Base-by-base conservation (phyloP, 2,329 filamentous ascomycete genomes). In the Colletotrichum camelliae region DNA sequence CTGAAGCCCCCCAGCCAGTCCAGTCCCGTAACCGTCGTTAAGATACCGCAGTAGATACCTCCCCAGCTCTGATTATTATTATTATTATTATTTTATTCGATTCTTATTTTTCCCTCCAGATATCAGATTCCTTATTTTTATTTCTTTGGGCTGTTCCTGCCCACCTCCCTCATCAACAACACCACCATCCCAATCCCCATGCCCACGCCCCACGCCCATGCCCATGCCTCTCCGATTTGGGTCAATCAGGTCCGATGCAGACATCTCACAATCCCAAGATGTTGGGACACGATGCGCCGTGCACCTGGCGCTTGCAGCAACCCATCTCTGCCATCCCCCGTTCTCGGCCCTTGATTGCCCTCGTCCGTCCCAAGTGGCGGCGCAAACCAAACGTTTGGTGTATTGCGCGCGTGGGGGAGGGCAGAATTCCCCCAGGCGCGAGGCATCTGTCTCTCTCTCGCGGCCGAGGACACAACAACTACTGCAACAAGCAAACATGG, bases 161-260 rank as follows among this genome's bases (percentile, higher is more conserved):
- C 16, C 13, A 21, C 12, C 35, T 29, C 18, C 9, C 7, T 12
- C 10, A 2, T 48, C 13, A 10, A 13, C 16, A 57, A 43, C 18
- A 37, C 12, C 4, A 37, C 35, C 16, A 8, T 18, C 52, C 48
- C 16, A 27, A 33, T 5, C 9, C 55, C 24, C 55, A 48, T 35
- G 33, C 33, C 33, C 33, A 35, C 21, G 18, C 39, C 43, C 10
- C 24, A 24, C 24, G 24, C 24, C n/a, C 43, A 48, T 21, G 43
- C 43, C 43, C 39, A 43, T 43, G 39, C 37, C 10, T 52, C 33
- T 55, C 67, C 58, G 67, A 70, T 58, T 70, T 67, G 52, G 37
- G 37, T 67, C 68, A 75, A 31, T 55, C 52, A 67, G 68, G 70
- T 72, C 52, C 69, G 55, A 72, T 58, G 62, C 69, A 55, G 24